Evolutionary conservation across 345 rosid genomes (phyloP), one percentile per base, ranked within the genome.

Genomic region (Populus tremula): DNA sequence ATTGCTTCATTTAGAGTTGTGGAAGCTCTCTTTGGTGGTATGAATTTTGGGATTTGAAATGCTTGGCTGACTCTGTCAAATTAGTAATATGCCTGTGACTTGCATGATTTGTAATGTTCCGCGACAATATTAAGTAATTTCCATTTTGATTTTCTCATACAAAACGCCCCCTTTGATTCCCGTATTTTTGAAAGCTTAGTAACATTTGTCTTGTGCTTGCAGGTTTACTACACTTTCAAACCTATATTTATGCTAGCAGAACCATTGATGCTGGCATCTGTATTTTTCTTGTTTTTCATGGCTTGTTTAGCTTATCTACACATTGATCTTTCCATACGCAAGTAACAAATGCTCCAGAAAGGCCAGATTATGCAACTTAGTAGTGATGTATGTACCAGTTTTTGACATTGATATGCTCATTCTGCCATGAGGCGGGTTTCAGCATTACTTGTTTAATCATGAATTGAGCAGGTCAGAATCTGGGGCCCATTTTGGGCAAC

Each of bases 181-280:
- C 33, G 20, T 53, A 18, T 53, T 64, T 17, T 2, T 53, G 18
- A 43, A 25, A 13, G 17, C 31, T 8, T 14, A 5, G 5, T 43
- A 23, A 54, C 72, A 33, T 17, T 69, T 75, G 17, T 2, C 23
- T 56, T 23, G 6, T 74, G 23, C 38, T 63, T 64, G 85, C 91
- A 96, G 98, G 98, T 96, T 70, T 91, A 96, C 77, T 94, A 92
- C 86, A 90, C 89, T 38, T 94, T 92, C 93, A 96, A 94, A 70
- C 94, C 95, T 21, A 86, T 92, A 76, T 94, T 94, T 91, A 92
- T 96, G 99, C 93, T 96, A 56, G 98, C 95, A 5, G 98, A 94
- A 87, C 99, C 98, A n/a, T 69, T 92, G 68, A 92, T 96, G 97
- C 81, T 94, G 90, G 85, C 86, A 45, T 88, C 94, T 6, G 91